Conservation (phyloP, 2,329 filamentous ascomycete genomes). For the Raffaelea ambrosiae region DNA sequence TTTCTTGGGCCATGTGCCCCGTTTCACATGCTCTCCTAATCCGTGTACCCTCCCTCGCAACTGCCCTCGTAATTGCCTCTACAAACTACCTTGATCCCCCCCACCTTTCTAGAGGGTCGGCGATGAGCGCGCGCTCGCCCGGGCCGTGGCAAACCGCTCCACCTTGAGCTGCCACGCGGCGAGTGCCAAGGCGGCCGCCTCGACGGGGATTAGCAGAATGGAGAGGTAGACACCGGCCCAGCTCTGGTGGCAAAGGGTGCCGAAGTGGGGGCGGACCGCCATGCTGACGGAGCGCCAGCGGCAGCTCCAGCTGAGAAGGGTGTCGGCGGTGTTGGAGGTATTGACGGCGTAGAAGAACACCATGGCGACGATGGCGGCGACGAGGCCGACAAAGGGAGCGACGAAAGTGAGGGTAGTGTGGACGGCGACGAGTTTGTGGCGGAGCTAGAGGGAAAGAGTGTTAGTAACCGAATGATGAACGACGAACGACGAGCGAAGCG, state of each 20-base stretch:
- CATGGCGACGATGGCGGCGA: constrained; percentile 42
- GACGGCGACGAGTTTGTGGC: constrained; percentile 19
- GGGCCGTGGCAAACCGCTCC: constrained; percentile 32
- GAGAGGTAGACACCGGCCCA: constrained; percentile 44
- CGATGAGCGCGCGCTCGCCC: too few species aligned
- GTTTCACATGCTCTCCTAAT: too few species aligned
- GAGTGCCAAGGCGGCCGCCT: constrained; percentile 38
- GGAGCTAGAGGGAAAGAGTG: constrained; percentile 24
- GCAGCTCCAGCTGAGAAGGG: constrained; percentile 54
- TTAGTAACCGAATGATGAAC: background rate
- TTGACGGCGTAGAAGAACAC: constrained; percentile 51
- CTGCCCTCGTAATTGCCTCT: too few species aligned
- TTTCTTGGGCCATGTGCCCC: too few species aligned
- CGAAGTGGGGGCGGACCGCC: constrained; percentile 44
- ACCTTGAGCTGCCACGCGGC: constrained; percentile 36
- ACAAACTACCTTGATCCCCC: too few species aligned
- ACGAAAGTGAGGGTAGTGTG: constrained; percentile 29
- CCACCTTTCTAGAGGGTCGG: too few species aligned
- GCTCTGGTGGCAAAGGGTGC: constrained; percentile 47
- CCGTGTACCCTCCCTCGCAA: too few species aligned
- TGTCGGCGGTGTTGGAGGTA: constrained; percentile 41
- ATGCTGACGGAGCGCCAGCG: constrained; percentile 49
- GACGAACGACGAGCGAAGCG: background rate
- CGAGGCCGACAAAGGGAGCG: constrained; percentile 32
- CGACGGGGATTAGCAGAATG: constrained; percentile 48